Conservation (phyloP, 2,329 filamentous ascomycete genomes). For the Talaromyces sp. region DNA sequence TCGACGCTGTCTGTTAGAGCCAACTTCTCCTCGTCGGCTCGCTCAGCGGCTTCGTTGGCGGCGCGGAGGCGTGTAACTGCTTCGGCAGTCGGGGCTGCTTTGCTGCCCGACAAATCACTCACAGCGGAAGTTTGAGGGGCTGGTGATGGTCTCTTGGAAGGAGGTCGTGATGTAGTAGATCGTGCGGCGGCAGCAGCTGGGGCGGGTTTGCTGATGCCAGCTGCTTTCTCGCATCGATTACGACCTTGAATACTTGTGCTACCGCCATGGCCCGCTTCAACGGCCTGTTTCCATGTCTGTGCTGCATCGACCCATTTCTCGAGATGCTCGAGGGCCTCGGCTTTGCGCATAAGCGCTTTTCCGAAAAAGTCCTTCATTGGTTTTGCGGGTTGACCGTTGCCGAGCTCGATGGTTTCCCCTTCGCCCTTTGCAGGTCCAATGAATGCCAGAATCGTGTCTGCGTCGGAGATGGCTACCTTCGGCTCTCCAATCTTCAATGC, state of each 20-base stretch:
- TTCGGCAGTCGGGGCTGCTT: conserved; percentile 55
- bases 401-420: conserved; percentile 72
- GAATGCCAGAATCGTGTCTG: conserved; percentile 72
- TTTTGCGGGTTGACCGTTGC: conserved; percentile 62
- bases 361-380: conserved; percentile 92
- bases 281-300: conserved; percentile 73
- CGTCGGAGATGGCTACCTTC: conserved; percentile 79
- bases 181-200: conserved; percentile 50
- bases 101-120: conserved; percentile 38
- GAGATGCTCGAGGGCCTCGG: conserved; percentile 91
- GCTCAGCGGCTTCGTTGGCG: conserved; percentile 80
- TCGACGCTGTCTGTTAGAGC: conserved; percentile 83
- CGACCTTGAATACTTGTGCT: conserved; percentile 78
- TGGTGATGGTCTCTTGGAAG: conserved; percentile 24
- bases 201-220: conserved; percentile 58
- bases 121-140: conserved; percentile 26
- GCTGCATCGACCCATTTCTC: conserved; percentile 89
- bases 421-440: conserved; percentile 79
- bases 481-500: conserved; percentile 88
- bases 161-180: conserved; percentile 38
- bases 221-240: conserved; percentile 85
- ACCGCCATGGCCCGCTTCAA: conserved; percentile 83
- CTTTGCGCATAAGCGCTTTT: conserved; percentile 90
- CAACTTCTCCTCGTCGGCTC: conserved; percentile 88
- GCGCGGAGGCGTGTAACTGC: conserved; percentile 79